A percentile compares a stretch with the other conserved stretches of the same genome.
phyloP scores from a whole-genome alignment of 2,329 filamentous ascomycete genomes.

The Aureobasidium melanogenum region DNA sequence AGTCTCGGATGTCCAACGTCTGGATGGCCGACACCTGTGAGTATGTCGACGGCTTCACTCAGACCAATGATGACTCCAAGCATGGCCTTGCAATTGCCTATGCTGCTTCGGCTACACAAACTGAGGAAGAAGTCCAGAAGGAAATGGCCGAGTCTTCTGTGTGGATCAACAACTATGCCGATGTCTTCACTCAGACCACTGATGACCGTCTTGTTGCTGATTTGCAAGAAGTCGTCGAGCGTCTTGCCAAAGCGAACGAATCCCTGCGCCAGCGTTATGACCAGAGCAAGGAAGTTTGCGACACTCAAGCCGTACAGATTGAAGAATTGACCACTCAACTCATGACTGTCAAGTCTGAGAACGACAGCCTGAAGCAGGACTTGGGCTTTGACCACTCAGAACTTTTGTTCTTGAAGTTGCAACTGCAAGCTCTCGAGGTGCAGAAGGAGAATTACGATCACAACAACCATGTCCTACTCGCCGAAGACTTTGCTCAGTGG shows the following conservation, averaged over 20 bases:
- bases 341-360: conserved; percentile 27
- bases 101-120: background rate
- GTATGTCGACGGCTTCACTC: background rate
- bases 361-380: conserved; percentile 28
- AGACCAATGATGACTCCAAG: background rate
- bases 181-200: conserved; percentile 3
- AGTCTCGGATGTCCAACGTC: background rate
- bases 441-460: conserved; percentile 19
- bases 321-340: conserved; percentile 25
- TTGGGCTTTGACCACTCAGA: conserved; percentile 31
- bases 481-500: conserved; percentile 27
- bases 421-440: conserved; percentile 29
- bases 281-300: conserved; percentile 26
- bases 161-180: background rate
- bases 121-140: background rate
- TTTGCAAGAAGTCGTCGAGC: conserved; percentile 23
- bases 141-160: conserved; percentile 3
- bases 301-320: conserved; percentile 21
- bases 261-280: conserved; percentile 25
- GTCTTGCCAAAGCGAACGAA: conserved; percentile 22
- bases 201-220: conserved; percentile 21
- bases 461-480: conserved; percentile 17
- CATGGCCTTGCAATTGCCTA: background rate
- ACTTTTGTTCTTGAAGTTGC: conserved; percentile 31
- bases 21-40: background rate